Percentiles rank a stretch among this genome's conserved stretches.
These are phyloP conservation scores for Pyrenopolyporus hunteri DNA, from an alignment of 495 filamentous ascomycete species.

Conservation along the genomic window DNA sequence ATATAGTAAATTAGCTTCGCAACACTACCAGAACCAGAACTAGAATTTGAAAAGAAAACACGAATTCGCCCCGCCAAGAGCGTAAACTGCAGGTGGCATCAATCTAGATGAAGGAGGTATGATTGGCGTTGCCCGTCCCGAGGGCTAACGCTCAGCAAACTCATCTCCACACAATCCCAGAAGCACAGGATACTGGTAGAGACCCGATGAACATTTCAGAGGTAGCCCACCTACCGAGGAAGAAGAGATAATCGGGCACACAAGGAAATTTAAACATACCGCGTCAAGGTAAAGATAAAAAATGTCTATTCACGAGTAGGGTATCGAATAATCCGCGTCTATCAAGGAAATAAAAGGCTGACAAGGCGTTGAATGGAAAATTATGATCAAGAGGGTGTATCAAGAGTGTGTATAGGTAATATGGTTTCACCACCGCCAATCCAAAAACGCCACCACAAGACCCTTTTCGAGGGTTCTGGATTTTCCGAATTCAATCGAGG, in stretches of 20 bases:
- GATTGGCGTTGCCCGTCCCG: conserved; percentile 16
- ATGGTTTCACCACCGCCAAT: no score
- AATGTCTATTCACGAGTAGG: conserved; percentile 49
- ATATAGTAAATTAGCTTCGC: conserved; percentile 18
- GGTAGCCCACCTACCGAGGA: not conserved
- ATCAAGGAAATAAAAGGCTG: conserved; percentile 31
- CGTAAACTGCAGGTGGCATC: conserved; percentile 19
- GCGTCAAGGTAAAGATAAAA: conserved; percentile 38
- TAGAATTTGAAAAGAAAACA: conserved; percentile 8
- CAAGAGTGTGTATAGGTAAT: no score
- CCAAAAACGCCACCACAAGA: conserved; percentile 34
- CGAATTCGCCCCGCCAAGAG: conserved; percentile 17
- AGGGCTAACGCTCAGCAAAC: conserved; percentile 14
- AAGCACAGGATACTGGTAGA: conserved; percentile 25
- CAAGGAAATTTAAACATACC: conserved; percentile 39
- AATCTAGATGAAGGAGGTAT: conserved; percentile 28
- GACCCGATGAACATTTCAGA: conserved; percentile 11
- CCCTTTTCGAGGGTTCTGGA: conserved; percentile 19
- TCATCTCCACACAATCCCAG: conserved; percentile 26
- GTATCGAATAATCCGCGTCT: conserved; percentile 48
- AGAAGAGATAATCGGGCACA: not conserved
- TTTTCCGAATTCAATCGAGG: conserved; percentile 22
- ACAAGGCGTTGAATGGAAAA: conserved; percentile 20
- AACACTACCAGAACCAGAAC: conserved; percentile 6
- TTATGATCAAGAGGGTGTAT: conserved; percentile 22